Conservation (phyloP, 2,329 filamentous ascomycete species). For the Neospermospora avenae region DNA sequence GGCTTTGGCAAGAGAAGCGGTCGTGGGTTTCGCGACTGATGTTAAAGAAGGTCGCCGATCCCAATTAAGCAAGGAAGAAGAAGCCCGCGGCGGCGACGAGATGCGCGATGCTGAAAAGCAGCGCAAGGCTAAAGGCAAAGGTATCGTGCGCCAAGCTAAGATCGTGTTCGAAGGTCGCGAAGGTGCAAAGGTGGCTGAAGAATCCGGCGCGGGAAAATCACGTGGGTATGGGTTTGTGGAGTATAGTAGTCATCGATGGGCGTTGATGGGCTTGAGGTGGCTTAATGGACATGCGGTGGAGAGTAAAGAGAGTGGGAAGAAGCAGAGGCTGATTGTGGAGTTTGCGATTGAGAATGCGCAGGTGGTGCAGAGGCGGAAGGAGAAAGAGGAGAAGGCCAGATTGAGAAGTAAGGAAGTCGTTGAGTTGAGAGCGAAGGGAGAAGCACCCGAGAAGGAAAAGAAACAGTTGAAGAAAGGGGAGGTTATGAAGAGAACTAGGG, state of each 20-base stretch:
- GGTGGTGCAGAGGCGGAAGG: slow-evolving; percentile 77
- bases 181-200: slow-evolving; percentile 78
- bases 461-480: slow-evolving; percentile 31
- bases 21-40: slow-evolving; percentile 90
- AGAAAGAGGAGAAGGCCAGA: slow-evolving; percentile 55
- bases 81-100: slow-evolving; percentile 72
- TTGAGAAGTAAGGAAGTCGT: slow-evolving; percentile 38
- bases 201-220: slow-evolving; percentile 73
- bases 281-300: slow-evolving; percentile 73
- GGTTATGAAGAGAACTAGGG: slow-evolving; percentile 37
- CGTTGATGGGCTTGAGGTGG: slow-evolving; percentile 91
- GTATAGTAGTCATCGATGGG: slow-evolving; percentile 89
- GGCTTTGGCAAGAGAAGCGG: slow-evolving; percentile 82
- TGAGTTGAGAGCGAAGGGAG: slow-evolving; percentile 33
- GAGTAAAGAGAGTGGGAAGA: slow-evolving; percentile 64
- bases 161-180: slow-evolving; percentile 87
- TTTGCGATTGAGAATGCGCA: slow-evolving; percentile 98
- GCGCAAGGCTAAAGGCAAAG: slow-evolving; percentile 79
- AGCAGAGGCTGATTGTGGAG: slow-evolving; percentile 88
- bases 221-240: slow-evolving; percentile 97
- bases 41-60: slow-evolving; percentile 74
- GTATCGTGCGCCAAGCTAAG: slow-evolving; percentile 88
- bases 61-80: slow-evolving; percentile 86
- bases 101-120: slow-evolving; percentile 77
- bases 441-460: slow-evolving; percentile 35